Evolutionary conservation across 176 grass and related monocot species (phyloP).

Genomic region (Bolboschoenus planiculmis): DNA sequence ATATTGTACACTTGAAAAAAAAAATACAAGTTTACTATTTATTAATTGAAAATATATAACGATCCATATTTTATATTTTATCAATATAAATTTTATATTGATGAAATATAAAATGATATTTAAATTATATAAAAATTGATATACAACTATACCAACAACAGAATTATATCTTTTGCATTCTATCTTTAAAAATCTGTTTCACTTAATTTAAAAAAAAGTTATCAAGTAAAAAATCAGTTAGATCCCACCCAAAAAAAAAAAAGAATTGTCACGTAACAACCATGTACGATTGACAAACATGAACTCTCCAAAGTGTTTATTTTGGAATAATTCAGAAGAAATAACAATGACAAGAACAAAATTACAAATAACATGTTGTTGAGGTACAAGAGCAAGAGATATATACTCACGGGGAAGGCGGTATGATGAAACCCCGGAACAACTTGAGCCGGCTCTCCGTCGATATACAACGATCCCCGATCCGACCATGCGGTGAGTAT

Average conservation of each 20-base stretch:
- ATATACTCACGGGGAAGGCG: conserved; percentile 17
- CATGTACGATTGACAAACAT: neutral
- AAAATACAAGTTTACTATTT: too few relatives aligned
- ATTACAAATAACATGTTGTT: neutral
- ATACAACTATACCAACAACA: neutral
- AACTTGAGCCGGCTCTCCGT: conserved; percentile 24
- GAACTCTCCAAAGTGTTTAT: neutral
- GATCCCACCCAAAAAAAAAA: neutral
- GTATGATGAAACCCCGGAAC: conserved; percentile 38
- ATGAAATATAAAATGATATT: neutral
- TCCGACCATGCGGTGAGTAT: conserved; percentile 73
- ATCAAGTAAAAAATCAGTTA: neutral
- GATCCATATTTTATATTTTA: too few relatives aligned
- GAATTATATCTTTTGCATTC: neutral
- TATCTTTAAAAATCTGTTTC: too few relatives aligned
- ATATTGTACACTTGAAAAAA: too few relatives aligned
- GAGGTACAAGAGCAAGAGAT: neutral
- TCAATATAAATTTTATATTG: too few relatives aligned
- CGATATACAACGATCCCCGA: conserved; percentile 74
- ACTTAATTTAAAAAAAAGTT: too few relatives aligned
- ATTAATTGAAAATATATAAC: too few relatives aligned
- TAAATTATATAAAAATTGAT: neutral
- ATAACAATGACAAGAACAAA: neutral
- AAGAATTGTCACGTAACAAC: too few relatives aligned
- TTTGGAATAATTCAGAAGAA: neutral